A percentile compares a stretch with the other conserved stretches of the same genome.
Evolutionary conservation across 768 basidiomycete genomes (phyloP).

Genomic region (Suillus americanus): DNA sequence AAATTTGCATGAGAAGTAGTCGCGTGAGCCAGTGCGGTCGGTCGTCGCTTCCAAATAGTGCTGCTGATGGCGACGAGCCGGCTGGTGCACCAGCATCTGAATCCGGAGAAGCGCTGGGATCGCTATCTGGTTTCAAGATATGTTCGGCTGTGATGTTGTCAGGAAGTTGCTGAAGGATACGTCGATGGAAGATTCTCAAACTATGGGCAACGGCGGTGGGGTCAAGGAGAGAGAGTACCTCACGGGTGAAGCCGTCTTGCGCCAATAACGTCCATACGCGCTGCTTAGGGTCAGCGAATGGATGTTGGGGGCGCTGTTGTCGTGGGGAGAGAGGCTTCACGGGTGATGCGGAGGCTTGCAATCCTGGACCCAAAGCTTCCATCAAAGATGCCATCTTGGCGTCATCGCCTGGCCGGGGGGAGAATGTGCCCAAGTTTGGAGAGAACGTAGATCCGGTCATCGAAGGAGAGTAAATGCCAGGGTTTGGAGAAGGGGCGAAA

Average conservation of each 20-base stretch:
- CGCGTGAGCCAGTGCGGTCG: conserved; percentile 82
- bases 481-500: conserved; percentile 48
- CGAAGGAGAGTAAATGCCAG: conserved; percentile 29
- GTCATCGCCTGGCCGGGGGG: conserved; percentile 49
- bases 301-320: conserved; percentile 23
- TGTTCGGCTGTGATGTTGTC: conserved; percentile 51
- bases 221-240: conserved; percentile 64
- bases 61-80: conserved; percentile 21
- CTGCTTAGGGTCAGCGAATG: conserved; percentile 21
- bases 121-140: conserved; percentile 35
- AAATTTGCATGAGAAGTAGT: conserved; percentile 66
- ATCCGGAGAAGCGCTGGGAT: conserved; percentile 1
- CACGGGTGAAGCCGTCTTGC: conserved; percentile 66
- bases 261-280: conserved; percentile 55
- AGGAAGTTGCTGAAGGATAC: conserved; percentile 50
- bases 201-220: conserved; percentile 60
- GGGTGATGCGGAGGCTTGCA: conserved; percentile 17
- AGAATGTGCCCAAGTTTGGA: conserved; percentile 50
- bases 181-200: conserved; percentile 60
- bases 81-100: conserved; percentile 7
- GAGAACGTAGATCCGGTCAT: conserved; percentile 26
- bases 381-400: conserved; percentile 42
- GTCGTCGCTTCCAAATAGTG: conserved; percentile 67
- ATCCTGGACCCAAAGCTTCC: conserved; percentile 39
- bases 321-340: conserved; percentile 24